Evolutionary conservation across 2,329 filamentous ascomycete species (phyloP), one percentile per base, ranked within the genome.

Genomic region (Decorospora gaudefroyi): DNA sequence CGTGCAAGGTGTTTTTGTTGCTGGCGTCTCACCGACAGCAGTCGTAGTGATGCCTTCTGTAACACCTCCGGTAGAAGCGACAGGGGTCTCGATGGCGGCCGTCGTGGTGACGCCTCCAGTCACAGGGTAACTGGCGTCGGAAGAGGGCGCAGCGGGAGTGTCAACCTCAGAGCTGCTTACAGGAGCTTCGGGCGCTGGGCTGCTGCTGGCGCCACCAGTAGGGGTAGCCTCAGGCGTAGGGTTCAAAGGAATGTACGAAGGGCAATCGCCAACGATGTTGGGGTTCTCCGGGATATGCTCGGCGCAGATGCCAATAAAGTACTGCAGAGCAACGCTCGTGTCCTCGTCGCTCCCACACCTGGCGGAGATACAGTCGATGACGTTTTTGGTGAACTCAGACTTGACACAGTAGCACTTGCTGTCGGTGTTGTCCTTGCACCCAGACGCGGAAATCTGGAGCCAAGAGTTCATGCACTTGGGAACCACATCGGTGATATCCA

Each of bases 381-480:
- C 83, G 65, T 85, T 85, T 70, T 83, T 77, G 66, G 90, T 87
- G 74, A 93, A 92, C 42, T 82, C 75, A 49, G 79, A 71, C 67
- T 86, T 81, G 59, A 88, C 87, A 83, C 92, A 97, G 85, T 88
- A 96, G 83, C 92, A 97, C 56, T 75, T 73, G 47, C 79, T 74
- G 66, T 96, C 89, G 29, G 86, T 85, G 84, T 96, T 96, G 75
- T 88, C 84, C 61, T 79, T 79, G 82, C 92, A 97, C 8, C 29
- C 44, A 67, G 81, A 76, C 36, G 87, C 81, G 49, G 78, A 74
- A 68, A 82, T 81, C 64, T 64, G 52, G 28, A 95, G 74, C 88
- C 90, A 96, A 63, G 90, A 95, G 81, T 92, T 93, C 74, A 97
- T 76, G 78, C 92, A 97, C 67, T 83, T 83, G 53, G 92, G 91